Evolutionary conservation across 805 yeast species (phyloP).

Genomic region (Tetrapisispora iriomotensis): DNA sequence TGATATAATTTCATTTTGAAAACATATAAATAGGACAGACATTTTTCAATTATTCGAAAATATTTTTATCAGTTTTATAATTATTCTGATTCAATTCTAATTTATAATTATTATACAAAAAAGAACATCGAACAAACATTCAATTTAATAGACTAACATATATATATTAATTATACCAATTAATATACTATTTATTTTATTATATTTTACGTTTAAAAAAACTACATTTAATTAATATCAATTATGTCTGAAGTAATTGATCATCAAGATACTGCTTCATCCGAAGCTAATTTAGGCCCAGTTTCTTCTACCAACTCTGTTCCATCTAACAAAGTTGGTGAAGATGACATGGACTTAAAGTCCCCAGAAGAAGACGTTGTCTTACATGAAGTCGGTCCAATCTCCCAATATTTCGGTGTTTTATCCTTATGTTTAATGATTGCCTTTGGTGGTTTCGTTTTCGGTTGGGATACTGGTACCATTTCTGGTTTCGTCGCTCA

Average conservation of each 20-base stretch:
- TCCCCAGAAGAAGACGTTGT: background rate
- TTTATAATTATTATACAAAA: background rate
- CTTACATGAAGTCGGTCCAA: constrained; percentile 11
- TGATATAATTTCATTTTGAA: background rate
- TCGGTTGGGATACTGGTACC: constrained; percentile 77
- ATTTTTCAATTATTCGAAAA: background rate
- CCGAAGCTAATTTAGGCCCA: constrained; percentile 2
- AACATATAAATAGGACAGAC: constrained; percentile 1
- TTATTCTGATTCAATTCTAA: background rate
- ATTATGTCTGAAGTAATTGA: constrained; percentile 4
- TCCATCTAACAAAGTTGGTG: constrained; percentile 8
- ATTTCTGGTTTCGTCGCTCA: constrained; percentile 46
- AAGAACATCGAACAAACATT: constrained; percentile 1
- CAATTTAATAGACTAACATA: background rate
- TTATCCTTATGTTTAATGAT: constrained; percentile 32
- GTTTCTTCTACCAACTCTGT: constrained; percentile 4
- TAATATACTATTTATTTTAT: background rate
- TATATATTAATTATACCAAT: background rate
- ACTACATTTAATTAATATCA: background rate
- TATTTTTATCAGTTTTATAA: background rate
- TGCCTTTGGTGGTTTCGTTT: constrained; percentile 70
- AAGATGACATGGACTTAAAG: constrained; percentile 8
- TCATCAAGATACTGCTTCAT: constrained; percentile 1
- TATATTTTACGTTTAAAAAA: background rate
- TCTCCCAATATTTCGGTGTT: constrained; percentile 21